These are phyloP conservation scores for Isatis lusitanica DNA, from an alignment of 441 rosid species.

Conservation along the genomic window DNA sequence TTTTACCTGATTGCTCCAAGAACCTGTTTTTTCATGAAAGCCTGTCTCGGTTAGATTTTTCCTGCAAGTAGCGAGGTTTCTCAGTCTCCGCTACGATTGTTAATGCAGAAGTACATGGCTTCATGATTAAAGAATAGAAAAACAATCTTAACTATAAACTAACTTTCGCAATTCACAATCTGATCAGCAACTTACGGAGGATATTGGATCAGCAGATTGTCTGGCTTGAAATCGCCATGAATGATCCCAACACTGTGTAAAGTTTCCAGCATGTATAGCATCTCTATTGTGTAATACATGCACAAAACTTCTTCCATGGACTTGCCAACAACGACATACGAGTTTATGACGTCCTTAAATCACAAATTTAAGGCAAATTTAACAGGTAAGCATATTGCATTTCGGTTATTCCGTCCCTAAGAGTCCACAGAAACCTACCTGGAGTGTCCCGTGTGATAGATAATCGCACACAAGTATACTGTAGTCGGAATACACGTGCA, in stretches of 20 bases:
- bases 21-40: conserved; percentile 55
- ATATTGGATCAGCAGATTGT: conserved; percentile 76
- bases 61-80: conserved; percentile 36
- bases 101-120: background rate
- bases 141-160: background rate
- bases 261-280: conserved; percentile 84
- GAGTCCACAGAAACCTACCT: conserved; percentile 41
- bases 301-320: conserved; percentile 89
- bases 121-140: background rate
- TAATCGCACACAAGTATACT: conserved; percentile 88
- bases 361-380: background rate
- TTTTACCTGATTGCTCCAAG: conserved; percentile 75
- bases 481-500: conserved; percentile 70
- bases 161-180: background rate
- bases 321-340: conserved; percentile 64
- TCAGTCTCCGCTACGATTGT: conserved; percentile 9
- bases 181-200: conserved; percentile 54
- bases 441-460: conserved; percentile 86
- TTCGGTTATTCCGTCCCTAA: background rate
- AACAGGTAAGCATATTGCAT: background rate
- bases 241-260: conserved; percentile 81
- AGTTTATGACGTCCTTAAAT: conserved; percentile 88
- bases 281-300: conserved; percentile 84
- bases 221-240: conserved; percentile 98
- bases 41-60: conserved; percentile 59